Percentiles rank a stretch among this genome's conserved stretches.
phyloP scores from a whole-genome alignment of 2,329 filamentous ascomycete species.

The Celoporthe dispersa region DNA sequence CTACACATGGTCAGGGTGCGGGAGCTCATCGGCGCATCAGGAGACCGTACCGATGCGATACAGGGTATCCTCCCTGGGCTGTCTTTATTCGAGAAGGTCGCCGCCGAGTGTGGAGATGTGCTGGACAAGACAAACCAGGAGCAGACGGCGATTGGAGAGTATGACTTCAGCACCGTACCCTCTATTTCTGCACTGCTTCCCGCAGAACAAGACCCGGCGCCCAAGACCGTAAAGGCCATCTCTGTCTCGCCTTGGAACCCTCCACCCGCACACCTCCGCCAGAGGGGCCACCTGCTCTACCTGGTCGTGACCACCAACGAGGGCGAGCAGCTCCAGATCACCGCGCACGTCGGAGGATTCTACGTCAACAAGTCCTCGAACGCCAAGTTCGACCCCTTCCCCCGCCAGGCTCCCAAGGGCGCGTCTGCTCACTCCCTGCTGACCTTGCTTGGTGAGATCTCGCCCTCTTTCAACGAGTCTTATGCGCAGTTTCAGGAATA shows the following conservation, averaged over 20 bases:
- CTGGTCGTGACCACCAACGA: slow-evolving; percentile 88
- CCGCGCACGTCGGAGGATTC: slow-evolving; percentile 91
- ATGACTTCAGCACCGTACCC: slow-evolving; percentile 74
- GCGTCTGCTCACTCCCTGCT: slow-evolving; percentile 84
- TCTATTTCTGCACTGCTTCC: slow-evolving; percentile 75
- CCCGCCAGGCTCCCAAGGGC: slow-evolving; percentile 77
- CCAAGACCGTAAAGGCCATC: slow-evolving; percentile 90
- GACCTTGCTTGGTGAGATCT: slow-evolving; percentile 76
- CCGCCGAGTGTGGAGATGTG: slow-evolving; percentile 47
- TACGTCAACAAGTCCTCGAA: slow-evolving; percentile 97
- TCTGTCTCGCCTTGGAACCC: slow-evolving; percentile 95
- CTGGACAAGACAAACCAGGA: slow-evolving; percentile 52
- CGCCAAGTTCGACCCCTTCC: slow-evolving; percentile 90
- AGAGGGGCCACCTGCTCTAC: slow-evolving; percentile 92
- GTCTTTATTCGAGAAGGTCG: slow-evolving; percentile 84
- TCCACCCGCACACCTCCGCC: slow-evolving; percentile 85
- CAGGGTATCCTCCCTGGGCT: slow-evolving; percentile 84
- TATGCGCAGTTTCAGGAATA: slow-evolving; percentile 82
- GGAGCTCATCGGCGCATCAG: slow-evolving; percentile 90
- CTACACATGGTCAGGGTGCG: slow-evolving; percentile 91
- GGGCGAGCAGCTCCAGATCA: slow-evolving; percentile 93
- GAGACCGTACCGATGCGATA: slow-evolving; percentile 83
- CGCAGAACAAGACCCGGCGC: slow-evolving; percentile 65
- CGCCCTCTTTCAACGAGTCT: slow-evolving; percentile 77
- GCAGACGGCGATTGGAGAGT: slow-evolving; percentile 60